Evolutionary conservation across 352 stramenopile species (phyloP).

Genomic region (Phytophthora syringae): DNA sequence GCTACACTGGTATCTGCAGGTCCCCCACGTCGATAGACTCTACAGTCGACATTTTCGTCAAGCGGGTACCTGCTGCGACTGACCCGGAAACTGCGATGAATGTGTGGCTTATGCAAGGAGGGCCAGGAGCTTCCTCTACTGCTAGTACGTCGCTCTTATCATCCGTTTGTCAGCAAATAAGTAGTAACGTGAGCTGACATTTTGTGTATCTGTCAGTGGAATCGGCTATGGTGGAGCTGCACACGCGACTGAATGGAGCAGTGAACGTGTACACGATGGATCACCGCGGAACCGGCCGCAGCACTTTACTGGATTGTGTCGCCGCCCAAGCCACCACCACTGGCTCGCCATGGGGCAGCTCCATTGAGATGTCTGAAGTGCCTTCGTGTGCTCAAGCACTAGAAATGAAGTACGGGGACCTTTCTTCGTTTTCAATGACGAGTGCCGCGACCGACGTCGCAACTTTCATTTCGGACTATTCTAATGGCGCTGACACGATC

Average conservation of each 20-base stretch:
- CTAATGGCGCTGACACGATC: conserved; percentile 29
- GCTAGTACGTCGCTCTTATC: conserved; percentile 26
- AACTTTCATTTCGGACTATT: conserved; percentile 41
- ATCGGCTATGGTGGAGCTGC: conserved; percentile 38
- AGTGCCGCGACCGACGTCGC: conserved; percentile 47
- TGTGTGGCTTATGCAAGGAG: conserved; percentile 50
- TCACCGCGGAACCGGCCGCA: conserved; percentile 56
- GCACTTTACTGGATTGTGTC: conserved; percentile 46
- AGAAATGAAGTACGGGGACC: conserved; percentile 45
- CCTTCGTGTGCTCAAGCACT: conserved; percentile 47
- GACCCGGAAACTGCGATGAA: conserved; percentile 26
- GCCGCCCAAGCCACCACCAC: conserved; percentile 42
- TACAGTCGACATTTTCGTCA: conserved; percentile 43
- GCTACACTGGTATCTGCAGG: conserved; percentile 37
- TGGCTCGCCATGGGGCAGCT: conserved; percentile 36
- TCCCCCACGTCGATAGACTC: neutral
- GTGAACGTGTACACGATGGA: conserved; percentile 71
- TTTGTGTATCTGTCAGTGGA: conserved; percentile 35
- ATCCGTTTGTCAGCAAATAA: neutral
- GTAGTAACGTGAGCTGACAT: neutral
- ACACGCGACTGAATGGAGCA: conserved; percentile 29
- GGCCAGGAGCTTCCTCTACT: conserved; percentile 37
- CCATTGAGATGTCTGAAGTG: conserved; percentile 37
- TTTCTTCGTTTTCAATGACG: conserved; percentile 56
- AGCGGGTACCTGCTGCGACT: conserved; percentile 31